Base-by-base conservation (phyloP, 768 basidiomycete species). In the Trametes coccinea region DNA sequence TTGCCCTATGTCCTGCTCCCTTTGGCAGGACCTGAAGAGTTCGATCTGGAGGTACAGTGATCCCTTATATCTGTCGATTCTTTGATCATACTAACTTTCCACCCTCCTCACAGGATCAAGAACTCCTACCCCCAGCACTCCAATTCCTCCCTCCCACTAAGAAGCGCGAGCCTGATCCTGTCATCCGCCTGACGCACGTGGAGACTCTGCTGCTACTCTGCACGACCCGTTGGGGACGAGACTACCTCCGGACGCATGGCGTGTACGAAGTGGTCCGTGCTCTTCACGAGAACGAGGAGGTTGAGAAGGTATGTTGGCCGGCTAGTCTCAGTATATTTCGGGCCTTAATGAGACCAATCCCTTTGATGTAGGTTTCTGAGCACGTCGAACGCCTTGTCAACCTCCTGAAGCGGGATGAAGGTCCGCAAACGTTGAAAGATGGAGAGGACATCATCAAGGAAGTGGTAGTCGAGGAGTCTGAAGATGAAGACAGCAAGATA, bases 1-100 rank as follows among this genome's bases (percentile, higher is more conserved):
- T 80, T 98, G 9, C 89, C 93, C 0, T 90, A 87, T 70, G 79
- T 99, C 10, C 80, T 99, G 3, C 82, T 95, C 0, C 96, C 97
- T 0, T 79, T 99, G 2, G 94, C 96, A 44, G 95, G 96, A 5
- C 90, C 94, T 1, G 97, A 98, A 74, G 97, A 98, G 74, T 88
- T 92, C 61, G 95, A 97, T 59, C 79, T 96, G 1, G 95, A 98
- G 63, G 93, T 92, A 66, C 55, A 79, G 34, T 13, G 4, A 7
- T 33, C 13, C 14, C 13, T 13, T 43, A 14, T 27, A 9, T 27
- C 30, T 1, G 41, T 33, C 3, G 9, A 37, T 37, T 22, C 17
- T 22, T 41, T 33, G 27, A 17, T 5, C 2, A 53, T 56, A 10
- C 3, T 13, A 27, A 13, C 11, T 6, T 14, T 8, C 5, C 13